These are phyloP conservation scores for Xylaria cubensis DNA, from an alignment of 495 filamentous ascomycete genomes.

Conservation along the genomic window DNA sequence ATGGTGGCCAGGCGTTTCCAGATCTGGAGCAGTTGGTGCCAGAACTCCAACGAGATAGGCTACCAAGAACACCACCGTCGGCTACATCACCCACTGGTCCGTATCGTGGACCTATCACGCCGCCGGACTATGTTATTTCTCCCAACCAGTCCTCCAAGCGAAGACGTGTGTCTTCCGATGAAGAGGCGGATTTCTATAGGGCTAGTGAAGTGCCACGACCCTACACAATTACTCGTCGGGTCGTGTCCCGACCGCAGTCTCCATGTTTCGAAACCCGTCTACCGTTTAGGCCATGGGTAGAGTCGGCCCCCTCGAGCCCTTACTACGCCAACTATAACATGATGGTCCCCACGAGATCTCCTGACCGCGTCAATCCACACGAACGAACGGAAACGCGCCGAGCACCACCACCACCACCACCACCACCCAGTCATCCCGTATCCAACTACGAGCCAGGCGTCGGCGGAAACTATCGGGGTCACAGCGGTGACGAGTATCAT, in stretches of 20 bases:
- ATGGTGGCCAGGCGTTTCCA: conserved; percentile 43
- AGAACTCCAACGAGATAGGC: conserved; percentile 29
- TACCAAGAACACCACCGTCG: conserved; percentile 34
- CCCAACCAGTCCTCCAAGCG: conserved; percentile 46
- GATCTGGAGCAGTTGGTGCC: conserved; percentile 34
- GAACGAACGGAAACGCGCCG: conserved; percentile 38
- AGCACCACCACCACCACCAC: conserved; percentile 37
- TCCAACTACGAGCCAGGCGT: conserved; percentile 37
- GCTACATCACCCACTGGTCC: conserved; percentile 33
- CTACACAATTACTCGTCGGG: conserved; percentile 37
- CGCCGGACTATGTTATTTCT: conserved; percentile 47
- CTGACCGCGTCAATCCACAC: conserved; percentile 29
- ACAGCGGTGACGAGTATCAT: conserved; percentile 33
- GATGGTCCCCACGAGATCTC: conserved; percentile 34
- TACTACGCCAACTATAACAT: conserved; percentile 31
- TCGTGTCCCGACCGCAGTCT: conserved; percentile 35
- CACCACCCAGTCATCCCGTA: conserved; percentile 41
- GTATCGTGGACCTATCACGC: conserved; percentile 33
- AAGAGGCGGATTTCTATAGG: conserved; percentile 39
- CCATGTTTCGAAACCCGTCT: conserved; percentile 33
- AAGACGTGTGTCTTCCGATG: conserved; percentile 41
- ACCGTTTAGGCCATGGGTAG: conserved; percentile 39
- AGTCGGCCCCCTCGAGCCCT: conserved; percentile 39
- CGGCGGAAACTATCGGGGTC: conserved; percentile 30
- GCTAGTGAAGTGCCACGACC: conserved; percentile 44